Conservation (phyloP, 306 rosid species). For the Pueraria montana region DNA sequence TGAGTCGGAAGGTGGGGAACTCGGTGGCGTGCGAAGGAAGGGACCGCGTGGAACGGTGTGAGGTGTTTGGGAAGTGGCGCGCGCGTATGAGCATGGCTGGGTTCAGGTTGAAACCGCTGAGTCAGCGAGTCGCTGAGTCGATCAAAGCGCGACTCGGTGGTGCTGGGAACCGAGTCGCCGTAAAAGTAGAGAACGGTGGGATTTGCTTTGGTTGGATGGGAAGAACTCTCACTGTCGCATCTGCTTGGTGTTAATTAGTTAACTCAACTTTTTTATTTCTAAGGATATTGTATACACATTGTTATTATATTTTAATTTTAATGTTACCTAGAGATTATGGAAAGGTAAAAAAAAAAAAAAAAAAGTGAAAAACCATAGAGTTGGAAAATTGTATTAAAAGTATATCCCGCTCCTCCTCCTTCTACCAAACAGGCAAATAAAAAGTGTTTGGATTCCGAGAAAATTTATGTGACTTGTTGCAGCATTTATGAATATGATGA, state of each 20-base stretch:
- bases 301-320: conserved; percentile 48
- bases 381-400: background rate
- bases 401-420: background rate
- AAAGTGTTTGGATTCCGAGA: conserved; percentile 62
- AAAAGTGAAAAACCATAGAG: background rate
- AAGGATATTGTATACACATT: conserved; percentile 41
- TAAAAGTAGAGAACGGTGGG: conserved; percentile 72
- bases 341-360: background rate
- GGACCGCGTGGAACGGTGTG: conserved; percentile 82
- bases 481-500: conserved; percentile 1
- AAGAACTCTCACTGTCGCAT: conserved; percentile 81
- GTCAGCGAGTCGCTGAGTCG: conserved; percentile 60
- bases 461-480: conserved; percentile 10
- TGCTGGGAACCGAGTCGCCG: conserved; percentile 51
- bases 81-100: conserved; percentile 89
- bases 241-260: conserved; percentile 82
- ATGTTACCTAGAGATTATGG: conserved; percentile 65
- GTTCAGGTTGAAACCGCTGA: conserved; percentile 61
- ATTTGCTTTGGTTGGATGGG: conserved; percentile 82
- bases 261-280: background rate
- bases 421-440: conserved; percentile 47
- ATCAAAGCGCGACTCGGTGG: conserved; percentile 42
- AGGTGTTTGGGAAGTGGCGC: conserved; percentile 85
- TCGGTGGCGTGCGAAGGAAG: conserved; percentile 80
- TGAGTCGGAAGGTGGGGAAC: conserved; percentile 65